Evolutionary conservation across 1,284 basidiomycete genomes (phyloP), one percentile per base, ranked within the genome.

Genomic region (Heimioporus punctisporus): DNA sequence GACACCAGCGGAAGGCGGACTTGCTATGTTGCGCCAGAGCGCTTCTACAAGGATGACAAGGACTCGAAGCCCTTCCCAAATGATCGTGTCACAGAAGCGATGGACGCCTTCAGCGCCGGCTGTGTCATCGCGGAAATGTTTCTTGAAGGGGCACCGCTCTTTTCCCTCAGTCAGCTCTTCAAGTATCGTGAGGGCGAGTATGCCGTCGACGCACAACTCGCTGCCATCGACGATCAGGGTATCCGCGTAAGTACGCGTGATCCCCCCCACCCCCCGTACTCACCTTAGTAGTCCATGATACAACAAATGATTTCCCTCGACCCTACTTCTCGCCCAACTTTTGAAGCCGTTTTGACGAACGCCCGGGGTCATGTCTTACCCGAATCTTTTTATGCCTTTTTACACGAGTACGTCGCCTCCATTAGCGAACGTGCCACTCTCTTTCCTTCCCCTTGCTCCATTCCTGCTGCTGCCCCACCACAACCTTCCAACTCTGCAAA

Each of bases 81-180:
- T 57, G 90, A 96, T 57, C 88, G 83, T 61, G 88, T 99, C 24
- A 95, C 93, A 0, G 95, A 99, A 72, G 83, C 92, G 5, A 99
- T 99, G 97, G 97, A 99, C 70, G 93, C 97, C 50, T 99, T 99
- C 68, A 95, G 95, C 57, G 84, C 88, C 0, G 97, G 97, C 30
- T 99, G 97, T 70, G 96, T 98, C 19, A 85, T 99, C 31, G 94
- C 96, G 1, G 97, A 99, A 73, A 81, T 99, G 56, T 99, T 97
- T 78, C 80, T 96, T 42, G 97, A 99, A 68, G 97, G 97, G 1
- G 86, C 92, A 0, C 93, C 93, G 2, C 82, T 97, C 39, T 99
- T 99, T 76, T 97, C 93, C 1, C 80, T 99, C 45, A 95, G 92
- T 66, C 97, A 98, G 69, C 77, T 99, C 50, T 98, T 95, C 82